Conservation (phyloP, 768 basidiomycete genomes). For the Podaxis mareebaensis region DNA sequence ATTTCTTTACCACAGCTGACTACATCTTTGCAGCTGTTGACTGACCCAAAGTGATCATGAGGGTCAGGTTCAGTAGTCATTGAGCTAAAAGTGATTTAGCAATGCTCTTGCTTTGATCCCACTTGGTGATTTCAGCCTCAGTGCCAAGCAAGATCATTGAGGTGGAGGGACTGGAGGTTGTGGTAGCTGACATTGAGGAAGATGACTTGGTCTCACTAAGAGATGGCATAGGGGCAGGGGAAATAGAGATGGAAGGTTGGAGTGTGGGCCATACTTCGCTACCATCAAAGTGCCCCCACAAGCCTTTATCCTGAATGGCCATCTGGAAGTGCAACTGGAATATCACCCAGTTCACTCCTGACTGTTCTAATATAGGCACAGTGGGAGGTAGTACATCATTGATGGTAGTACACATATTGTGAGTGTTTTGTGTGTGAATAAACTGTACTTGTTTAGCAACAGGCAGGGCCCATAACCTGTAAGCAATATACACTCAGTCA, state of each 20-base stretch:
- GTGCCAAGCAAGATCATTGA: not conserved
- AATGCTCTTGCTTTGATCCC: too few relatives aligned
- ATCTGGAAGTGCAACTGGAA: not conserved
- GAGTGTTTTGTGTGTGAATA: too few relatives aligned
- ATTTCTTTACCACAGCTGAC: too few relatives aligned
- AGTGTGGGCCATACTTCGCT: not conserved
- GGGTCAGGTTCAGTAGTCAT: too few relatives aligned
- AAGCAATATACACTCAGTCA: not conserved
- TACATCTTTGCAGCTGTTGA: too few relatives aligned
- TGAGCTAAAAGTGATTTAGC: too few relatives aligned
- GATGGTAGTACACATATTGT: not conserved
- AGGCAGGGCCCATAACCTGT: not conserved
- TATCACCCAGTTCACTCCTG: not conserved
- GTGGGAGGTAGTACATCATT: not conserved
- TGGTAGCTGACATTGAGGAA: not conserved
- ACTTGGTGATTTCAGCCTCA: not conserved
- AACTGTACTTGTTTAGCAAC: not conserved
- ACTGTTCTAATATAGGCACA: not conserved
- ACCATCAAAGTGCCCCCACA: not conserved
- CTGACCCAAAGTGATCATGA: too few relatives aligned
- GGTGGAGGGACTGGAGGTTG: not conserved
- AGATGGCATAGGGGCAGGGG: not conserved
- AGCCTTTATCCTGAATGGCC: not conserved
- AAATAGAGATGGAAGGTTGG: too few relatives aligned
- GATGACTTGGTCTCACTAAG: not conserved